Evolutionary conservation across 306 rosid genomes (phyloP).

Genomic region (barrel medic (Medicago truncatula)): MtrunA17r5.0-ANR NC_053045.1:63905001-63905500

Average conservation of each 20-base stretch:
- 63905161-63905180: slow-evolving; percentile 29
- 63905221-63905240: slow-evolving; percentile 54
- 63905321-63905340: slow-evolving; percentile 62
- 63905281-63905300: slow-evolving; percentile 45
- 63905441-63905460: slow-evolving; percentile 83
- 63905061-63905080: slow-evolving; percentile 15
- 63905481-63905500: slow-evolving; percentile 73
- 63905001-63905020: background rate
- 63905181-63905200: slow-evolving; percentile 38
- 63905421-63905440: slow-evolving; percentile 83
- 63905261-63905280: slow-evolving; percentile 48
- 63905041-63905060: background rate
- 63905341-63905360: slow-evolving; percentile 43
- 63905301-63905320: slow-evolving; percentile 63
- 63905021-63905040: background rate
- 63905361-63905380: slow-evolving; percentile 67
- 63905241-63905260: slow-evolving; percentile 27
- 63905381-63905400: slow-evolving; percentile 73
- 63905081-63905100: slow-evolving; percentile 21
- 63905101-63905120: background rate
- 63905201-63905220: slow-evolving; percentile 57
- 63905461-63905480: slow-evolving; percentile 72
- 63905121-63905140: background rate
- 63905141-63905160: slow-evolving; percentile 39
- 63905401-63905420: slow-evolving; percentile 86